Percentiles rank a stretch among this genome's conserved stretches.
phyloP scores from a whole-genome alignment of 306 rosid species.

The Castanea sativa region DNA sequence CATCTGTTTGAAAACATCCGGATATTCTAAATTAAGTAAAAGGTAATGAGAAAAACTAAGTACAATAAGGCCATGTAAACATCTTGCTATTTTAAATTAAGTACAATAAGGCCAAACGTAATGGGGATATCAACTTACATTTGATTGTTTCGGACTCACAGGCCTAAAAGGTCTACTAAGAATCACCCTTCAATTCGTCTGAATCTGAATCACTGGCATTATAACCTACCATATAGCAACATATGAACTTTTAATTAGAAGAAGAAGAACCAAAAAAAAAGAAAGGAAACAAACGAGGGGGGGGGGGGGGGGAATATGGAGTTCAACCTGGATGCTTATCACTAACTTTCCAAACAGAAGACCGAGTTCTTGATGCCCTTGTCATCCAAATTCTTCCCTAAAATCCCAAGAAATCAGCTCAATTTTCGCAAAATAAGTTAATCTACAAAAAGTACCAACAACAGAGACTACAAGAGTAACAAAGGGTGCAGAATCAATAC shows the following conservation, averaged over 20 bases:
- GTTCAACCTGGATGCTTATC: slow-evolving; percentile 85
- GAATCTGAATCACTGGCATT: slow-evolving; percentile 96
- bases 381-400: slow-evolving; percentile 89
- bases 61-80: slow-evolving; percentile 4
- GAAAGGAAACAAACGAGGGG: not conserved
- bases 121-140: slow-evolving; percentile 36
- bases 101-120: slow-evolving; percentile 11
- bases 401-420: slow-evolving; percentile 27
- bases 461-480: not conserved
- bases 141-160: slow-evolving; percentile 19
- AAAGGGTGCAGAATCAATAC: not conserved
- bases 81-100: slow-evolving; percentile 2
- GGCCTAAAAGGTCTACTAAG: slow-evolving; percentile 29
- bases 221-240: slow-evolving; percentile 52
- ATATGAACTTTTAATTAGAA: not conserved
- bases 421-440: slow-evolving; percentile 6
- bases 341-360: slow-evolving; percentile 90
- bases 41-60: slow-evolving; percentile 8
- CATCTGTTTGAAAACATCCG: not conserved
- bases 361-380: slow-evolving; percentile 75
- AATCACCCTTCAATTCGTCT: slow-evolving; percentile 62
- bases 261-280: not conserved
- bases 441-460: not conserved
- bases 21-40: not conserved
- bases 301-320: not conserved